Base-by-base conservation (phyloP, 2,329 filamentous ascomycete genomes). In the Aspergillus ibericus region DNA sequence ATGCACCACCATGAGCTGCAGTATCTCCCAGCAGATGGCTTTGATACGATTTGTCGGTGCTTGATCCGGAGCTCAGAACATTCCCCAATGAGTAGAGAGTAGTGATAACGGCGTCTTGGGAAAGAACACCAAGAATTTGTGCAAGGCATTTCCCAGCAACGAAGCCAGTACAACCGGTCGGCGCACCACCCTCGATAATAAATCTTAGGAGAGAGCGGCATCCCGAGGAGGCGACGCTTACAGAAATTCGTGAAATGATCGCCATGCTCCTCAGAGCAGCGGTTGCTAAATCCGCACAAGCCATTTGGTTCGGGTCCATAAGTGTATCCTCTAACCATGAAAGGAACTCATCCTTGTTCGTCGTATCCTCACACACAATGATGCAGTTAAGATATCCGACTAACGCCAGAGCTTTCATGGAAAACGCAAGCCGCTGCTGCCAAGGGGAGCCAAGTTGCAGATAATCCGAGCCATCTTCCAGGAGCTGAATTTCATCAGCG, bases 31-130 rank as follows among this genome's bases (percentile, higher is more conserved):
- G 47, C 12, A 63, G 42, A 66, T 70, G 62, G 64, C 73, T 61
- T 56, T 74, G 74, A 59, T 73, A 68, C 25, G 65, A 60, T 55
- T 81, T 81, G 29, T 86, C 83, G 34, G 79, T 69, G 16, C 77
- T 78, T 6, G 83, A 81, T 48, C 85, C 86, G 5, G 92, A 88
- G 66, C 92, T 97, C 13, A 99, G 82, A 4, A 96, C 89, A 71
- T 99, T 99, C 18, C 95, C 95, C n/a, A 99, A 82, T 0, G 92
- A 95, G 76, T 99, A 99, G 9, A 99, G 81, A 1, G 93, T 98
- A 5, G 93, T 96, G 65, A 99, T 98, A 35, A 96, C 85, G 35
- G 92, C 89, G 78, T 99, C 95, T 67, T 96, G 90, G 1, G 95
- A 96, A 12, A 98, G 82, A 68, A 89, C 83, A 65, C 88, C 88